Conservation (phyloP, 116 monocot species). For the Cymodocea nodosa region DNA sequence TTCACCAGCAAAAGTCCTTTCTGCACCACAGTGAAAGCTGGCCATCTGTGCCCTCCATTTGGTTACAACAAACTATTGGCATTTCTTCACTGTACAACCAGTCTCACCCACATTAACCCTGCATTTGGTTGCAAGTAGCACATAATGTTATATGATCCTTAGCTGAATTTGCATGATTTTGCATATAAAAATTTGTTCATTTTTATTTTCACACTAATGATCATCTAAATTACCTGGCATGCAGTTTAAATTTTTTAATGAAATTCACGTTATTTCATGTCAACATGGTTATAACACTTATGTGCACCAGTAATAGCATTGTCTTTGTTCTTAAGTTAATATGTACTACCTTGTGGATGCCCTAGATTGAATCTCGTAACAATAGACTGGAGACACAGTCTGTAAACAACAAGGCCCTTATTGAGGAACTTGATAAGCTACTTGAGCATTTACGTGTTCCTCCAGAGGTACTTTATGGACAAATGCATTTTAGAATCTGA, state of each 20-base stretch:
- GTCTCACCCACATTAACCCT: no score
- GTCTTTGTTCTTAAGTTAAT: not conserved
- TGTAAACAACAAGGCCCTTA: constrained; percentile 62
- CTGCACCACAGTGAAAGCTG: no score
- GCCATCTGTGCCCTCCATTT: no score
- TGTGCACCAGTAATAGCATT: not conserved
- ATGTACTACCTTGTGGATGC: constrained; percentile 10
- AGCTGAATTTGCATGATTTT: no score
- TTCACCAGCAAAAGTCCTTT: no score
- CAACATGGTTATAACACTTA: not conserved
- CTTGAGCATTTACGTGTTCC: constrained; percentile 80
- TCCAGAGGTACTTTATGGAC: constrained; percentile 43
- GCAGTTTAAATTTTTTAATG: not conserved
- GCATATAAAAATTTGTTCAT: no score
- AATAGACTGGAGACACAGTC: constrained; percentile 96
- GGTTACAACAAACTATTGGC: no score
- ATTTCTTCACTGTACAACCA: no score
- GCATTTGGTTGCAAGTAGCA: no score
- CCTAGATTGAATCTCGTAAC: constrained; percentile 96
- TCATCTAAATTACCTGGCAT: not conserved
- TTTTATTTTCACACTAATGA: no score
- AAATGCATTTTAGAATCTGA: not conserved
- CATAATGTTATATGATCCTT: no score
- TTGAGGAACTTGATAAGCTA: constrained; percentile 91
- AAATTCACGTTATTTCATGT: not conserved